Evolutionary conservation across 352 stramenopile genomes (phyloP), one percentile per base, ranked within the genome.

Genomic region (Phytopythium aichiense): DNA sequence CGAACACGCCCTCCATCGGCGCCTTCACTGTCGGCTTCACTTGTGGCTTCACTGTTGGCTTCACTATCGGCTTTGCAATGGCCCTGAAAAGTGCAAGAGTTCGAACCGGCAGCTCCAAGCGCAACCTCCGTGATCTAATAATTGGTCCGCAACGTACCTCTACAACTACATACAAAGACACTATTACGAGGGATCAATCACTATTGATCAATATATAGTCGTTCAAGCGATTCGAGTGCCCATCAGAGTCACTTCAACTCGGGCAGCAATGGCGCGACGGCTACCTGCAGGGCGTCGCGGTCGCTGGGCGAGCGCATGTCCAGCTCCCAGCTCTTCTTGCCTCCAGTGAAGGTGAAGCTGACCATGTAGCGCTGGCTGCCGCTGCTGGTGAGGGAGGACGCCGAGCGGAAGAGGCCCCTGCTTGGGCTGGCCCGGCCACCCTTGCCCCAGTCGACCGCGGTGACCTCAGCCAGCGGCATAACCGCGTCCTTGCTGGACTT

Each of bases 291-390:
- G 22, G 67, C 71, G 31, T 71, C 33, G 46, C 76, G 71, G 28
- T 86, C 76, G 15, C 66, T 55, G 30, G 53, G 42, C 28, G 72
- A 80, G 54, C 71, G 67, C 76, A 86, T 82, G 25, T 80, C 72
- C 31, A 84, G 61, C 63, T 82, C 70, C 40, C 73, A 50, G 33
- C 40, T 60, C 64, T 84, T 80, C 48, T 68, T 69, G 25, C 52
- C 42, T 33, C 54, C 66, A 9, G 38, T 20, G 13, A 53, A 37
- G 28, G 60, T 58, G 48, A 71, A 69, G 25, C 63, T 30, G n/a
- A 83, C 60, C 7, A 55, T 70, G 54, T 58, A 65, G 37, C 64
- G 55, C 38, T 77, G 66, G 16, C 42, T 62, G 37, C 63, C 54
- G 49, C 68, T 67, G 18, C 57, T 58, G 40, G 68, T 73, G 50